A percentile compares a stretch with the other conserved stretches of the same genome.
Conservation (phyloP, 164 flowering plant species). For the Dillenia turbinata region DNA sequence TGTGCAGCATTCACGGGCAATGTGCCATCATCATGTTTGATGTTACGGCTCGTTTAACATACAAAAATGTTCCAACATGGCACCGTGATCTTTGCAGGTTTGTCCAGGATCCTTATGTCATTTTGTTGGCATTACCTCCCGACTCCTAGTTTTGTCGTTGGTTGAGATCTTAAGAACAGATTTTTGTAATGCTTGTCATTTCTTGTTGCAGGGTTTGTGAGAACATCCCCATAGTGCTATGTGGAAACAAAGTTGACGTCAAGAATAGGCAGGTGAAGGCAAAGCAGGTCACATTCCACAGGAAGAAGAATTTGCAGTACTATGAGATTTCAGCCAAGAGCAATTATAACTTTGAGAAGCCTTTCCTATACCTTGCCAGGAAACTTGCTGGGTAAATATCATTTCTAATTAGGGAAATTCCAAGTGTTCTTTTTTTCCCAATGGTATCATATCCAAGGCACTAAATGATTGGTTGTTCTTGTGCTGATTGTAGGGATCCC, state of each 20-base stretch:
- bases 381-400: constrained; percentile 76
- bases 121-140: neutral
- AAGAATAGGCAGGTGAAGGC: constrained; percentile 92
- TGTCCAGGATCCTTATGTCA: neutral
- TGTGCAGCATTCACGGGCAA: constrained; percentile 82
- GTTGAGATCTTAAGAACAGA: neutral
- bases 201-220: constrained; percentile 55
- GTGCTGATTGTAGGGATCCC: constrained; percentile 34
- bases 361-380: constrained; percentile 75
- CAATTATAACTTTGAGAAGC: constrained; percentile 83
- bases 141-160: neutral
- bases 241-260: constrained; percentile 92
- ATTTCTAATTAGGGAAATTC: neutral
- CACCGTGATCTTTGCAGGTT: constrained; percentile 92
- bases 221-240: constrained; percentile 80
- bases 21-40: constrained; percentile 95
- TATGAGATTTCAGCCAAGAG: constrained; percentile 91
- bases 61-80: constrained; percentile 95
- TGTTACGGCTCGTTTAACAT: constrained; percentile 84
- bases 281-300: constrained; percentile 86
- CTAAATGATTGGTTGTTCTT: neutral
- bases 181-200: neutral
- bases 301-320: constrained; percentile 82
- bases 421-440: neutral
- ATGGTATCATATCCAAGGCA: neutral